Evolutionary conservation across 164 flowering plant genomes (phyloP), one percentile per base, ranked within the genome.

Genomic region (Kalanchoe fedtschenkoi): DNA sequence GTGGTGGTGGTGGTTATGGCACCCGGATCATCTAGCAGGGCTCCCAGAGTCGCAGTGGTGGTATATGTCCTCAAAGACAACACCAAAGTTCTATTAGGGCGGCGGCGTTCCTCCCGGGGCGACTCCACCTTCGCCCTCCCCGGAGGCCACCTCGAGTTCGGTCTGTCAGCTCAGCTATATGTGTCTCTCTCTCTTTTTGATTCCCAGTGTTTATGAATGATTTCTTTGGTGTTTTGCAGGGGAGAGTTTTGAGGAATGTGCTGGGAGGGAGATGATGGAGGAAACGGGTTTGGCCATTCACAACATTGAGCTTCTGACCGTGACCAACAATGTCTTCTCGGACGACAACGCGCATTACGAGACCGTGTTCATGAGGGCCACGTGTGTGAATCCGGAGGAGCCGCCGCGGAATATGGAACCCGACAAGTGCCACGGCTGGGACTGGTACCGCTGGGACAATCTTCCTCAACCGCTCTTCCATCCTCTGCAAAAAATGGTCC

Each of bases 121-220:
- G 33, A 70, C 67, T 72, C 80, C 70, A 79, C 86, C 70, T 89
- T 74, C 64, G 86, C 93, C 13, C 89, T 85, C 58, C 91, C 96
- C 61, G 93, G 96, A 61, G 96, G 96, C 72, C 91, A 84, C 78
- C 93, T 89, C 62, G 96, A 89, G 66, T 87, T 86, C 68, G 92
- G 96, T 85, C 38, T 42, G 73, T 60, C 39, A 10, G 34, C 44
- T n/a, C n/a, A n/a, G n/a, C n/a, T n/a, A n/a, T n/a, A 60, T n/a
- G n/a, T 42, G 32, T 58, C 61, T 41, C 39, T 26, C 24, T 37
- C 60, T 61, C 54, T 66, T 65, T 34, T 58, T 65, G 62, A 26
- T 37, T 43, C 37, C 19, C 19, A 47, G 9, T 19, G 19, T 16
- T 47, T 47, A 47, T 47, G 24, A 47, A n/a, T n/a, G n/a, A n/a